Base-by-base conservation (phyloP, 108 stramenopile genomes). In the Fragilariopsis cylindrus region DNA sequence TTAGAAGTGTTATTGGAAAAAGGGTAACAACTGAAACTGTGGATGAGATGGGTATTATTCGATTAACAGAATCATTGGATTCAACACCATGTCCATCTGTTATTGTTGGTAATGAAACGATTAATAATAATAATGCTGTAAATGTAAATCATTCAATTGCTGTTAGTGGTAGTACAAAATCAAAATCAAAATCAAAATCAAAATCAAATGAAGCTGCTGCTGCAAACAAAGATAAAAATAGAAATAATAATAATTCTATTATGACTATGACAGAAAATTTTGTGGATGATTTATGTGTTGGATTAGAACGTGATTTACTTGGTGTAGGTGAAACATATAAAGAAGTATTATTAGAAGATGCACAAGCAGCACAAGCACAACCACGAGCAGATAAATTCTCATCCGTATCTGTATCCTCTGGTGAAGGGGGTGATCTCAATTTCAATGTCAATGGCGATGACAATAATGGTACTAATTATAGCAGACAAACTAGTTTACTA, bases 271-370 rank as follows among this genome's bases (percentile, higher is more conserved):
- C 12, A 16, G 57, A 57, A 15, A 57, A 7, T 7, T 57, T 57
- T 21, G 57, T 57, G 12, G 57, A 57, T 15, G 57, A 57, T 57
- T 15, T 57, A 16, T 57, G 57, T 57, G 57, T 57, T 21, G 15
- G 15, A 21, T 6, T 57, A 15, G 57, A 57, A 15, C 57, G 8
- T 15, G 57, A 57, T 21, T 15, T 57, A 6, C 18, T 57, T 16
- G 57, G 57, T 53, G 52, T 15, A 2, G 52, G 15, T 53, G 52
- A 15, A 15, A 53, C 19, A 6, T 7, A 57, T 7, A 21, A 1
- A 15, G 30, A 57, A 16, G 57, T 7, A 57, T 15, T 21, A 21
- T 6, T 15, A 57, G 19, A 15, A 9, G 57, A 9, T 57, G 15
- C 57, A 30, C 30, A 30, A 30, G 30, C 30, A 30, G 30, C 30